A percentile compares a stretch with the other conserved stretches of the same genome.
phyloP scores from a whole-genome alignment of 1,284 basidiomycete species.

The Coniferiporia sulphurascens region DNA sequence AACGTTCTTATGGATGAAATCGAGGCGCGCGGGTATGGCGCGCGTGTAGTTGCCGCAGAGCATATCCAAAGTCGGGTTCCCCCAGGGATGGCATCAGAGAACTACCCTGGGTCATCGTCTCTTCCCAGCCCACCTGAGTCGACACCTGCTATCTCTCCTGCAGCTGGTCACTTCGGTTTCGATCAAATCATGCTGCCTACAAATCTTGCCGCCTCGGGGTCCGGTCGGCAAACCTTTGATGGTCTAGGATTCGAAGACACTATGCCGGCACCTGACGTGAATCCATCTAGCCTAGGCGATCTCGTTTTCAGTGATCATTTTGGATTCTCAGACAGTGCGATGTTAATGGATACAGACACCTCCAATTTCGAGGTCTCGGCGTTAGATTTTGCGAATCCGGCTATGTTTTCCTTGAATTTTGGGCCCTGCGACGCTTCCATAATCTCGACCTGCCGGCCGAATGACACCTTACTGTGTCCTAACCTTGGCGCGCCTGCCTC shows the following conservation, averaged over 20 bases:
- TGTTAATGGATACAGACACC: neutral
- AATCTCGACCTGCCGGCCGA: neutral
- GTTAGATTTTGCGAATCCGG: neutral
- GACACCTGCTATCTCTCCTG: neutral
- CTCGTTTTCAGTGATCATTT: neutral
- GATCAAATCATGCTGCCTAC: neutral
- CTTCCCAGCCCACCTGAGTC: constrained; percentile 15
- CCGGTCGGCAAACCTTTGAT: neutral
- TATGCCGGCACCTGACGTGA: neutral
- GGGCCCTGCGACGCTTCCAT: neutral
- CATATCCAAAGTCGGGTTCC: neutral
- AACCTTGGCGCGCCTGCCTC: constrained; percentile 1
- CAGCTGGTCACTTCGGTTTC: neutral
- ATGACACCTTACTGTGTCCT: neutral
- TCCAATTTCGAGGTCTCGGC: neutral
- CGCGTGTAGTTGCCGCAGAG: constrained; percentile 1
- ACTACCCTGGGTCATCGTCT: neutral
- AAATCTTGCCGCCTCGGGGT: constrained; percentile 11
- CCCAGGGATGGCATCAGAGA: neutral
- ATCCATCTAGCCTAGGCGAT: neutral
- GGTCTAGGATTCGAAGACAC: constrained; percentile 3
- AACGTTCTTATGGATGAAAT: constrained; percentile 4
- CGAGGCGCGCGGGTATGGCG: neutral
- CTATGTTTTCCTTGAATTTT: neutral
- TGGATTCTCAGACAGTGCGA: neutral